Percentiles rank a stretch among this genome's conserved stretches.
Evolutionary conservation across 495 filamentous ascomycete species (phyloP).

Genomic region (Penicillium fimorum): DNA sequence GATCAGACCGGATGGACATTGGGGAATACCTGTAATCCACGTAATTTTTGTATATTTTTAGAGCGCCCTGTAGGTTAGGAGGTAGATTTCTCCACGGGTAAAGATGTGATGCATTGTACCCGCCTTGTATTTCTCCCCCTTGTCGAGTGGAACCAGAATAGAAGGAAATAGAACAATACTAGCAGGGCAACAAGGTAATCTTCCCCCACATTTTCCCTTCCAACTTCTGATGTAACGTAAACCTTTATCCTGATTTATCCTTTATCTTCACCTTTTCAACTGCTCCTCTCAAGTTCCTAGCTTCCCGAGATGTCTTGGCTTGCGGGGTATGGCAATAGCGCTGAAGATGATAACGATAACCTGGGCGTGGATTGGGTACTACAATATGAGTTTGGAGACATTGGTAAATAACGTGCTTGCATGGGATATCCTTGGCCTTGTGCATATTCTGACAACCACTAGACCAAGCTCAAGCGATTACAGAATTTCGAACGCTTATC

Average conservation of each 20-base stretch:
- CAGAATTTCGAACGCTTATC: constrained; percentile 73
- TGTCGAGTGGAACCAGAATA: background rate
- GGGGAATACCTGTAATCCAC: background rate
- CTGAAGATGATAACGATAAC: constrained; percentile 35
- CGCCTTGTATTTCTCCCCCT: background rate
- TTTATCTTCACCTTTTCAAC: background rate
- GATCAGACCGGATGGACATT: background rate
- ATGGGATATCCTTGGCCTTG: background rate
- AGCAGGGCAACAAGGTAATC: background rate
- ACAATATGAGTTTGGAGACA: constrained; percentile 38
- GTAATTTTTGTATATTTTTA: background rate
- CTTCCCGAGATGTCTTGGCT: constrained; percentile 27
- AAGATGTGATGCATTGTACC: background rate
- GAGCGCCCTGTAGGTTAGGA: no score
- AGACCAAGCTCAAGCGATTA: constrained; percentile 68
- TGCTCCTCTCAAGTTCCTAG: background rate
- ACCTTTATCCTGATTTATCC: background rate
- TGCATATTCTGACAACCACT: constrained; percentile 16
- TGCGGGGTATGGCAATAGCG: constrained; percentile 22
- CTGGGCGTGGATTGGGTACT: constrained; percentile 47
- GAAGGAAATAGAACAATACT: background rate
- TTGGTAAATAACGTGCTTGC: constrained; percentile 25
- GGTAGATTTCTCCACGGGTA: background rate
- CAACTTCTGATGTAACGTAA: background rate
- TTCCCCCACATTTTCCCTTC: constrained; percentile 6